Evolutionary conservation across 2,329 filamentous ascomycete genomes (phyloP).

Genomic region (Neonectria hederae): DNA sequence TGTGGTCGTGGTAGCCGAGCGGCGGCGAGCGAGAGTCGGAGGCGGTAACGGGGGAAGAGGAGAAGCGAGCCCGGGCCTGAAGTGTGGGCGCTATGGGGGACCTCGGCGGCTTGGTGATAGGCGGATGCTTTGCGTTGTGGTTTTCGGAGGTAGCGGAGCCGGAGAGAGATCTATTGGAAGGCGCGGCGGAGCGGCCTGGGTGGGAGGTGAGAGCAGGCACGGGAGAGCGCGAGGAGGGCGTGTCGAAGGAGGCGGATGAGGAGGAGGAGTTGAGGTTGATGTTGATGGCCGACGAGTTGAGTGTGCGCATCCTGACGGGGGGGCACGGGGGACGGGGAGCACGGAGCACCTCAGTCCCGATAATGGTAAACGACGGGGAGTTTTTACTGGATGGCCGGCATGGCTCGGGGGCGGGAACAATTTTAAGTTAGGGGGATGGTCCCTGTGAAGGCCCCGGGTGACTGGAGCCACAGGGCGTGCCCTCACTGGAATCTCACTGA

Average conservation of each 20-base stretch:
- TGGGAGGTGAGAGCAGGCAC: conserved; percentile 23
- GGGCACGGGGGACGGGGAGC: conserved; percentile 26
- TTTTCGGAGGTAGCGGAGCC: conserved; percentile 21
- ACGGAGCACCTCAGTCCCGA: conserved; percentile 20
- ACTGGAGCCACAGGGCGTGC: conserved; percentile 11
- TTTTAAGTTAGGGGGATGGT: conserved; percentile 32
- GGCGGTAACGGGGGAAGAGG: conserved; percentile 35
- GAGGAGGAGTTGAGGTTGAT: conserved; percentile 33
- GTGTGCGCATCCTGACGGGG: conserved; percentile 41
- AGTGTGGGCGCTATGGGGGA: conserved; percentile 18
- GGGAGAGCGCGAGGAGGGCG: conserved; percentile 32
- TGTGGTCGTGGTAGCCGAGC: conserved; percentile 35
- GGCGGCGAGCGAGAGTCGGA: conserved; percentile 32
- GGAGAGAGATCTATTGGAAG: conserved; percentile 14
- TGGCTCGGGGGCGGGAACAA: conserved; percentile 25
- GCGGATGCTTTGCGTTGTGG: conserved; percentile 27
- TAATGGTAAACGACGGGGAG: conserved; percentile 16
- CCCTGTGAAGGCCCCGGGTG: conserved; percentile 16
- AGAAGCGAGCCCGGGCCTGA: conserved; percentile 34
- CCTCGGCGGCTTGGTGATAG: conserved; percentile 32
- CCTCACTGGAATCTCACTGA: neutral
- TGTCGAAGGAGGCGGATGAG: conserved; percentile 32
- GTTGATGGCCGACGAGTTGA: conserved; percentile 34
- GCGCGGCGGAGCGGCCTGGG: conserved; percentile 24
- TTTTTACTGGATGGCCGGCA: conserved; percentile 36